Conservation (phyloP, 2,329 filamentous ascomycete species). For the Hymenoscyphus albidus region DNA sequence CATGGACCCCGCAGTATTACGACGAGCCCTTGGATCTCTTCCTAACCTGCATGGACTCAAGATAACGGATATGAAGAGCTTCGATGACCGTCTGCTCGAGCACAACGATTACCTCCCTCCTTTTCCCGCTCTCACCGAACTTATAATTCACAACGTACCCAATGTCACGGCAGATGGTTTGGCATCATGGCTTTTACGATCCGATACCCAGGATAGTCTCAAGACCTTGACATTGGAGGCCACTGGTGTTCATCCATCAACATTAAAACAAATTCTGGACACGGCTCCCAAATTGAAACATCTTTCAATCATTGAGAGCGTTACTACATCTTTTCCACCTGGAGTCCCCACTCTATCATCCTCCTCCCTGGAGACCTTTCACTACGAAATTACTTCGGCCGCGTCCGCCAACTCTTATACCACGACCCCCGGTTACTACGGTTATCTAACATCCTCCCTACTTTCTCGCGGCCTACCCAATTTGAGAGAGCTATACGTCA, state of each 20-base stretch:
- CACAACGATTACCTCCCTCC: constrained; percentile 61
- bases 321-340: constrained; percentile 53
- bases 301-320: constrained; percentile 53
- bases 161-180: constrained; percentile 70
- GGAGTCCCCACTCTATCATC: constrained; percentile 64
- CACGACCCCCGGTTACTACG: constrained; percentile 66
- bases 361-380: constrained; percentile 64
- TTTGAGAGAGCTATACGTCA: constrained; percentile 76
- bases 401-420: constrained; percentile 54
- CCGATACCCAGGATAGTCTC: constrained; percentile 57
- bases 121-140: constrained; percentile 69
- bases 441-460: constrained; percentile 80
- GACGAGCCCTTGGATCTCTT: constrained; percentile 67
- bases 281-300: constrained; percentile 40
- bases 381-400: constrained; percentile 74
- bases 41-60: constrained; percentile 69
- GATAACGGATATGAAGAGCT: constrained; percentile 62
- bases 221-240: constrained; percentile 65
- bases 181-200: constrained; percentile 59
- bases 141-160: constrained; percentile 69
- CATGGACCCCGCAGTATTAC: constrained; percentile 66
- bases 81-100: constrained; percentile 75
- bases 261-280: constrained; percentile 41
- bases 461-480: constrained; percentile 70
- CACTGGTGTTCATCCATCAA: constrained; percentile 60